Evolutionary conservation across 1,139 yeast species (phyloP), one percentile per base, ranked within the genome.

Genomic region (Nematodospora anomalae): DNA sequence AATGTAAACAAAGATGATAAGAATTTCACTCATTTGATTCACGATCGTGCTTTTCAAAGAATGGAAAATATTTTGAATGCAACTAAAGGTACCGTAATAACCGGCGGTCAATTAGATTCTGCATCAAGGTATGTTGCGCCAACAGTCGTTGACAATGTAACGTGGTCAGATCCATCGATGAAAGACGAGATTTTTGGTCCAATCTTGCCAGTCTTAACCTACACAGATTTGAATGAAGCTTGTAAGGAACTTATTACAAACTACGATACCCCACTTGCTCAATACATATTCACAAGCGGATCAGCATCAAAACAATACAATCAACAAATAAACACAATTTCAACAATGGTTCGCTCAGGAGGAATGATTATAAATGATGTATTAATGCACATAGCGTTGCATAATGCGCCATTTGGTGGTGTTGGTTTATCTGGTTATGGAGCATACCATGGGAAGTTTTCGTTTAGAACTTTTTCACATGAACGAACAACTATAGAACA

Each of bases 321-420:
- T 45, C 49, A 59, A 6, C 83, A 82, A 51, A 65, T 76, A 33
- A 68, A 79, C 26, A 53, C 55, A 26, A 75, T 88, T 36, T 60
- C 74, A 42, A 57, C 63, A 6, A 55, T 67, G 12, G 65, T 88
- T 16, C 74, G 95, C 49, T 82, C 94, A 0, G 97, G 97, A 16
- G 87, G 79, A 6, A 68, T 80, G 16, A 57, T 79, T 27, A 66
- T 87, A 44, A 87, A 88, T 53, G 97, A 89, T 44, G 73, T 81
- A 1, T 43, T 87, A 38, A 47, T 86, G 52, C 96, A 89, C 44
- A 87, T 78, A 26, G 87, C 78, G 1, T 69, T 85, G 39, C 50
- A 70, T 12, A 71, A 73, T 38, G 77, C 87, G 6, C 97, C 97
- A 11, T 90, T 90, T 62, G 97, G 97, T 30, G 97, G 97, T 24